These are phyloP conservation scores for Celoporthe dispersa DNA, from an alignment of 2,329 filamentous ascomycete genomes.

Conservation along the genomic window DNA sequence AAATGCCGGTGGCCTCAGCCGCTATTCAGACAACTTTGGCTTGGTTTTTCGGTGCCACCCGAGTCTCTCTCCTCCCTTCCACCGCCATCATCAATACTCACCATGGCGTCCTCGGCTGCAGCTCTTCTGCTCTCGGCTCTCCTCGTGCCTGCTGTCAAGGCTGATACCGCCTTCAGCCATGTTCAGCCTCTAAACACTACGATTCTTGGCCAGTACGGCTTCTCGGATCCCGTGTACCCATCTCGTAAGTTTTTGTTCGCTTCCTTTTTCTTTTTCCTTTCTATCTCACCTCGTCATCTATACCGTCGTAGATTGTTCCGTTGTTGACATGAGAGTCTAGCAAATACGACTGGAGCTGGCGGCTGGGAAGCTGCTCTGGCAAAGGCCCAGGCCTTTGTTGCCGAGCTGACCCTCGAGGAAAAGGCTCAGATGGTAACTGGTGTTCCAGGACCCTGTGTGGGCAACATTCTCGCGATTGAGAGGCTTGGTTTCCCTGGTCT, in stretches of 20 bases:
- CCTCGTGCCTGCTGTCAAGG: slow-evolving; percentile 26
- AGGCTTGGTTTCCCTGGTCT: slow-evolving; percentile 61
- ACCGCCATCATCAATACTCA: slow-evolving; percentile 8
- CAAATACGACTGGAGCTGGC: slow-evolving; percentile 41
- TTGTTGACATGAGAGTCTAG: slow-evolving; percentile 32
- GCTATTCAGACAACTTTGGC: not conserved
- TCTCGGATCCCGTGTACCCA: slow-evolving; percentile 43
- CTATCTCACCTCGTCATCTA: not conserved
- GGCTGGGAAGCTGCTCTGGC: slow-evolving; percentile 43
- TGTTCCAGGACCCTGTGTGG: slow-evolving; percentile 32
- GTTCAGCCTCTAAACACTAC: slow-evolving; percentile 48
- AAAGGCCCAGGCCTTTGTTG: slow-evolving; percentile 57
- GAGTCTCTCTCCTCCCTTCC: not conserved
- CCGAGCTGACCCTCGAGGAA: slow-evolving; percentile 66
- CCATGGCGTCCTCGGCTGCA: slow-evolving; percentile 20
- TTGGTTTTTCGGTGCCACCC: slow-evolving; percentile 1
- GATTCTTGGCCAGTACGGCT: slow-evolving; percentile 45
- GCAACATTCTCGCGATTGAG: slow-evolving; percentile 52
- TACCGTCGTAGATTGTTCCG: not conserved
- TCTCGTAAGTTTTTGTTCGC: slow-evolving; percentile 43
- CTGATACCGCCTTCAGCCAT: slow-evolving; percentile 41
- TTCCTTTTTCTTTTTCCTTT: too few relatives aligned
- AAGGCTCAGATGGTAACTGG: slow-evolving; percentile 46
- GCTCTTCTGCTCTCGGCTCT: slow-evolving; percentile 25
- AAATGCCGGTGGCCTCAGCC: not conserved